A percentile compares a stretch with the other conserved stretches of the same genome.
Conservation (phyloP, 164 flowering plant species). For the Pachysandra terminalis region DNA sequence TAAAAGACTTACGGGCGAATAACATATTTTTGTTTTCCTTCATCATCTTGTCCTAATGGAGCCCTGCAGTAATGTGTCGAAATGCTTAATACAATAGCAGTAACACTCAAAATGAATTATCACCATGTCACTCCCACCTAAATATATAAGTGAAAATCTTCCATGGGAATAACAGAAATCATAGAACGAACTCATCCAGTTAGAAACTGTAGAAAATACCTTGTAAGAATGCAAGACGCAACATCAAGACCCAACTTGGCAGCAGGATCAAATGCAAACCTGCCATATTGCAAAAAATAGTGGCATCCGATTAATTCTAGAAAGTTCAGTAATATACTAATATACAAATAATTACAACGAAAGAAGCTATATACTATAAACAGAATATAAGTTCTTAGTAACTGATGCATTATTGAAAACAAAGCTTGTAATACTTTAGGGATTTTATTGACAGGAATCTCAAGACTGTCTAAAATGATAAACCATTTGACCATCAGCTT, state of each 20-base stretch:
- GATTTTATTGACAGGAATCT: no score
- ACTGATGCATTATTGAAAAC: no score
- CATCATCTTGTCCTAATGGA: slow-evolving; percentile 71
- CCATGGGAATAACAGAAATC: not conserved
- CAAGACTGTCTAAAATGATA: no score
- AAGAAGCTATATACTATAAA: no score
- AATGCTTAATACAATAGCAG: not conserved
- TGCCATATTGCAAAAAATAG: slow-evolving; percentile 29
- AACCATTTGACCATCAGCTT: no score
- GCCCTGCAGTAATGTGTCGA: slow-evolving; percentile 49
- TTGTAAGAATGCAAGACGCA: slow-evolving; percentile 90
- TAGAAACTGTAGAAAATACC: slow-evolving; percentile 38
- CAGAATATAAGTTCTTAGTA: no score
- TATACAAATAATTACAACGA: not conserved
- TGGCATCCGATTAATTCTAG: not conserved
- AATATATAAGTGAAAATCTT: no score
- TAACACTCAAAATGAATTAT: not conserved
- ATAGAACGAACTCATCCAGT: not conserved
- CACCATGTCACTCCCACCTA: not conserved
- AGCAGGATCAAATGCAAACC: slow-evolving; percentile 94
- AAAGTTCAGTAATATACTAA: not conserved
- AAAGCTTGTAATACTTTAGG: no score
- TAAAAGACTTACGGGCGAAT: slow-evolving; percentile 85
- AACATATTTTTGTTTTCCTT: slow-evolving; percentile 89
- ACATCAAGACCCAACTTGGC: slow-evolving; percentile 80